Base-by-base conservation (phyloP, 805 yeast genomes). In the Nakazawaea pomicola region DNA sequence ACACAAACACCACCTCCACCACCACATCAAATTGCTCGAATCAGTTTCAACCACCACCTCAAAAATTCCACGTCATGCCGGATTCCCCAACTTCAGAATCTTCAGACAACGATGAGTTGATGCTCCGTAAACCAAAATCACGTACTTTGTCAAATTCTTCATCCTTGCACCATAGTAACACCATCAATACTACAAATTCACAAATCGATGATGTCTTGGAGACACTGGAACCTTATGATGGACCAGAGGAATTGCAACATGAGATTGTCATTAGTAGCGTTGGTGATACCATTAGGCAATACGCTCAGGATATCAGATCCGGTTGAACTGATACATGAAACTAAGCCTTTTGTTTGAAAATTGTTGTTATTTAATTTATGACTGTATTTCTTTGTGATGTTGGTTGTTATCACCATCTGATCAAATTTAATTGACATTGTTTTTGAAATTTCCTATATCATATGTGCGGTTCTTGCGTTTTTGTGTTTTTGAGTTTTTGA, bases 201-300 rank as follows among this genome's bases (percentile, higher is more conserved):
- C 33, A 34, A 11, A 40, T 40, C 14, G 43, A 40, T 21, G 43
- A 40, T 25, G 39, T 40, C 10, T 34, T 40, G 27, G 43, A 33
- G 5, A n/a, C 33, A 4, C 34, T 23, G 3, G 34, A n/a, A 12
- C 38, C 28, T 24, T 11, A 24, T 11, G 35, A 32, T n/a, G n/a
- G n/a, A n/a, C n/a, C n/a, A n/a, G n/a, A 17, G 12, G 25, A 19
- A 9, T 32, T 25, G 14, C 24, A n/a, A 18, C 14, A 32, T 30
- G 39, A 40, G 19, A 34, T 56, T 35, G 68, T 62, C 17, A 55
- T 58, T 6, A 50, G 52, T 21, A 55, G 58, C n/a, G 55, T 60
- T 33, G 65, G 65, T 23, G 67, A 57, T 14, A 51, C 57, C 6
- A 36, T 60, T 36, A 55, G 61, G 50, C 59, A 52, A 41, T 53